phyloP scores from a whole-genome alignment of 192 early-diverging fungal genomes.

The Pilobolus umbonatus region DNA sequence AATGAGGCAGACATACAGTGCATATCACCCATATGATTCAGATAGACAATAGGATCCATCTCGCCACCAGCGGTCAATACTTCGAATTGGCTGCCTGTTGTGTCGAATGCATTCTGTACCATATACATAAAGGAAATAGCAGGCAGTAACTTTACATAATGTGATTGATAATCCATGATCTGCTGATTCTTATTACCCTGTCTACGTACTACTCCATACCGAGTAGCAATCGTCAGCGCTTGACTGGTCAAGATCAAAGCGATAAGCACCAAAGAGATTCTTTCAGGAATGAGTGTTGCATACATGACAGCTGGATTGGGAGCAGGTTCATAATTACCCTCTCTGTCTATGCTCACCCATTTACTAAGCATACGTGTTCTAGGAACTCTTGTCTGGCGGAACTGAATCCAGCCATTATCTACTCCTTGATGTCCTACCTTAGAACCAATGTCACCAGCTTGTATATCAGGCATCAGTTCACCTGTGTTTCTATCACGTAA shows the following conservation, averaged over 20 bases:
- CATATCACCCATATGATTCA: conserved; percentile 48
- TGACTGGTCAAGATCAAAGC: conserved; percentile 39
- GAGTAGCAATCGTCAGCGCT: conserved; percentile 53
- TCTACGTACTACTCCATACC: conserved; percentile 56
- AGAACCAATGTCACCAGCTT: conserved; percentile 55
- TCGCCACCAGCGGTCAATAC: conserved; percentile 39
- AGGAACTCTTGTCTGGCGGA: conserved; percentile 46
- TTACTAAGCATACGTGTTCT: conserved; percentile 52
- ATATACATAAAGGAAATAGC: conserved; percentile 48
- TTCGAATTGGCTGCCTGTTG: conserved; percentile 16
- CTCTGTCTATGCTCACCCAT: conserved; percentile 46
- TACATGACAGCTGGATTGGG: conserved; percentile 54
- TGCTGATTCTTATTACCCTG: conserved; percentile 59
- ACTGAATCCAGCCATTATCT: conserved; percentile 71
- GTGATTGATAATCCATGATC: conserved; percentile 62
- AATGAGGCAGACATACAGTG: conserved; percentile 52
- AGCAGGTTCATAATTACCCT: conserved; percentile 49
- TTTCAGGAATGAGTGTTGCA: conserved; percentile 58
- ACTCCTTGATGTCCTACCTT: conserved; percentile 59
- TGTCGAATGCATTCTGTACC: conserved; percentile 2
- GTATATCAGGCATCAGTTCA: conserved; percentile 47
- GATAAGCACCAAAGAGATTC: conserved; percentile 45
- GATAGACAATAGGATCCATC: conserved; percentile 41
- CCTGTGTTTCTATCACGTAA: conserved; percentile 51
- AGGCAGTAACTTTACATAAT: conserved; percentile 55